Evolutionary conservation across 805 yeast species (phyloP), one percentile per base, ranked within the genome.

Genomic region (Saturnispora mendoncae): DNA sequence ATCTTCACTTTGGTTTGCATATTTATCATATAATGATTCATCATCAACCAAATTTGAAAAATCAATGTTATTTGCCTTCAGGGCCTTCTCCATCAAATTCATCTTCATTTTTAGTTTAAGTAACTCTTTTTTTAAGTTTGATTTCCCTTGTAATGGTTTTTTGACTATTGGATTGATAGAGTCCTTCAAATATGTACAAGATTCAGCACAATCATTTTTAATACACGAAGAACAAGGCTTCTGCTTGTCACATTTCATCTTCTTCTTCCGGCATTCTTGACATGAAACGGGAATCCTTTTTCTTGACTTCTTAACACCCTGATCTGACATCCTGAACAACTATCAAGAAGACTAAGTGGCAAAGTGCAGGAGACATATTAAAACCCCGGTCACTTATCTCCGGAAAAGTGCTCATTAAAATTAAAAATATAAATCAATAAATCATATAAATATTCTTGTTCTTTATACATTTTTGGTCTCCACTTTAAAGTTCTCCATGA

Each of bases 281-380:
- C 78, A 72, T 1, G 71, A 69, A 4, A 72, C 51, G 0, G 71
- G 65, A 39, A 67, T 58, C 35, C 76, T 61, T 27, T 68, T 64
- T 39, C 75, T 58, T 45, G 65, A 61, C 51, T 68, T 69, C 46
- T 60, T 67, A 12, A 57, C 48, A 29, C 48, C 31, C 10, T 15
- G 29, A 6, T 23, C 10, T 10, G 26, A 23, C 26, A 23, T 23
- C 26, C 10, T 23, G n/a, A n/a, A n/a, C n/a, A n/a, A n/a, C n/a
- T n/a, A n/a, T n/a, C n/a, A n/a, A n/a, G n/a, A n/a, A n/a, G n/a
- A n/a, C n/a, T n/a, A n/a, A n/a, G n/a, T n/a, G n/a, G n/a, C n/a
- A n/a, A n/a, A n/a, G n/a, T n/a, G n/a, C n/a, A n/a, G n/a, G n/a
- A n/a, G n/a, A n/a, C n/a, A n/a, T n/a, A n/a, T n/a, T n/a, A n/a